These are phyloP conservation scores for Phtheirospermum japonicum DNA, from an alignment of 257 asterid genomes.

Conservation along the genomic window DNA sequence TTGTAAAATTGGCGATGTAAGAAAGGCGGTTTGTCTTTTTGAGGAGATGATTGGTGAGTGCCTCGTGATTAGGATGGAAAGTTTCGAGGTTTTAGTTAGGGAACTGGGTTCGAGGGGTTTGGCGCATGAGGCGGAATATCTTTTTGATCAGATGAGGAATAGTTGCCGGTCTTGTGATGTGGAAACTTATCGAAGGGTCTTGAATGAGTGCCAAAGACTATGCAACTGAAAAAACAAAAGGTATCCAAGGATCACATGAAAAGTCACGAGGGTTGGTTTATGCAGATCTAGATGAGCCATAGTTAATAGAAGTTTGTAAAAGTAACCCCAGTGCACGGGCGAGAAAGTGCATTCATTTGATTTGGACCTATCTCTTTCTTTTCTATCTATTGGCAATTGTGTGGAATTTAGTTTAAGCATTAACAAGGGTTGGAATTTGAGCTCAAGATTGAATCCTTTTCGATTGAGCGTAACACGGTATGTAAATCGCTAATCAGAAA, in stretches of 20 bases:
- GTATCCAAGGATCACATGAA: background rate
- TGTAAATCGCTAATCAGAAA: no score
- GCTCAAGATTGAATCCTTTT: no score
- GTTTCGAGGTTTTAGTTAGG: conserved; percentile 38
- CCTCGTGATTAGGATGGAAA: conserved; percentile 32
- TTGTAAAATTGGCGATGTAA: conserved; percentile 31
- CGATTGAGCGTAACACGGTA: no score
- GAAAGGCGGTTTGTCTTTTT: conserved; percentile 36
- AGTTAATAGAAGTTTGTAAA: no score
- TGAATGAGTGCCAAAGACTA: conserved; percentile 24
- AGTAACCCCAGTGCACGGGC: no score
- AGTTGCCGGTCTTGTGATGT: conserved; percentile 21
- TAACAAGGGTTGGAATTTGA: no score
- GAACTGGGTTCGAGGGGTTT: conserved; percentile 30
- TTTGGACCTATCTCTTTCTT: no score
- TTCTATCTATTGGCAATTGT: no score
- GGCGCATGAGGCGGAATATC: conserved; percentile 36
- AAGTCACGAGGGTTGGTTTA: background rate
- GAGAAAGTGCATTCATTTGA: no score
- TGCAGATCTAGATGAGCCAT: no score
- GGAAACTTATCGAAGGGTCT: conserved; percentile 29
- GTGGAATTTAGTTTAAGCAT: no score
- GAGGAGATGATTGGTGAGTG: conserved; percentile 38
- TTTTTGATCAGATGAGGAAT: conserved; percentile 33
- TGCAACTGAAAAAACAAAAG: background rate